Evolutionary conservation across 1,284 basidiomycete genomes (phyloP), one percentile per base, ranked within the genome.

Genomic region (Exobasidium cylindrosporum): DNA sequence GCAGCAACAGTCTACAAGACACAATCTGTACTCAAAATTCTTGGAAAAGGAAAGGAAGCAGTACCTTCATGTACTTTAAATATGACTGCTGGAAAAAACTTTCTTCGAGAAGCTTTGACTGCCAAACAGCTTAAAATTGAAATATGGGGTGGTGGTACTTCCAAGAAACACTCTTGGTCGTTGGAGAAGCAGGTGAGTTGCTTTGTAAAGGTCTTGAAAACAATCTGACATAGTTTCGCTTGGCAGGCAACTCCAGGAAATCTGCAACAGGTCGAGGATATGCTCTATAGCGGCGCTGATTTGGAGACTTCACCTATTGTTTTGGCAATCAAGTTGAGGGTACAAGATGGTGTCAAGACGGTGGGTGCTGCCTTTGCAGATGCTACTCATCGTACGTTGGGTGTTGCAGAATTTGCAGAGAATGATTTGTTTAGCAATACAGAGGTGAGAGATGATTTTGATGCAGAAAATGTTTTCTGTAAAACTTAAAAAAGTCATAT

Each of bases 371-470:
- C 84, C 1, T 86, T 84, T 65, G 83, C 84, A 14, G 85, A 86
- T 73, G 83, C 84, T 21, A 83, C 83, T 54, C 81, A 83, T 61
- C 82, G 84, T 57, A 78, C 81, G 49, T 77, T 86, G 29, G 82
- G 85, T 81, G 67, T 97, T 82, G 85, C 91, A 17, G 92, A 98
- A 68, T 98, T 91, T 73, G 87, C 88, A 1, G 96, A 99, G 77
- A 96, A 95, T 73, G 96, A 98, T 66, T 83, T 94, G 11, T 97
- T 94, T 81, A 93, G 91, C 0, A 98, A 98, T 77, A 89, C 89
- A 2, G 95, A 98, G 84, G 92, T 92, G 35, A 35, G 35, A 54
- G 57, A 40, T 45, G 32, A 10, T 26, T 28, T 14, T 29, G 24
- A 55, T n/a, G n/a, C n/a, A n/a, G n/a, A n/a, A n/a, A n/a, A n/a